These are phyloP conservation scores for Diplocarpon rosae DNA, from an alignment of 2,329 filamentous ascomycete genomes.

Conservation along the genomic window DNA sequence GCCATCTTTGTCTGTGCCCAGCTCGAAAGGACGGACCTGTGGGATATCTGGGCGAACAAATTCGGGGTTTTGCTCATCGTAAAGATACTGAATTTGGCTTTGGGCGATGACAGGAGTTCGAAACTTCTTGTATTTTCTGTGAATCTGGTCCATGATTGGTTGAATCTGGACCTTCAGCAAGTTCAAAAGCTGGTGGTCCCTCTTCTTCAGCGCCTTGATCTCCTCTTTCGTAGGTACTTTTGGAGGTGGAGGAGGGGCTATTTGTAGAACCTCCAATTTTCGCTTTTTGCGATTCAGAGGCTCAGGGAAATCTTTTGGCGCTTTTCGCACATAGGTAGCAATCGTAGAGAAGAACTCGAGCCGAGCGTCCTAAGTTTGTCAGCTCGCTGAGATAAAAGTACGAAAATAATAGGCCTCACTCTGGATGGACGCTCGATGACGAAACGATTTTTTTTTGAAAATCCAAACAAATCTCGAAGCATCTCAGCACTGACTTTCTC, in stretches of 20 bases:
- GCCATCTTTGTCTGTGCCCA: constrained; percentile 68
- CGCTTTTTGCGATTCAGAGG: constrained; percentile 78
- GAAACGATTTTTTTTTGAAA: constrained; percentile 67
- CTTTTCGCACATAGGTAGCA: constrained; percentile 64
- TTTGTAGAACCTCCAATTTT: constrained; percentile 62
- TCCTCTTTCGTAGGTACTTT: constrained; percentile 65
- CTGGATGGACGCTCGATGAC: constrained; percentile 55
- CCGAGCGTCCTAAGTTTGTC: constrained; percentile 45
- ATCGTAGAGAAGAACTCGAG: constrained; percentile 69
- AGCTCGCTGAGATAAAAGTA: constrained; percentile 5
- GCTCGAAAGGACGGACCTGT: constrained; percentile 65
- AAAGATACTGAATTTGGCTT: constrained; percentile 65
- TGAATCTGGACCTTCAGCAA: constrained; percentile 80
- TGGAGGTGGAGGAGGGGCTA: constrained; percentile 62
- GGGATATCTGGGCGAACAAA: constrained; percentile 42
- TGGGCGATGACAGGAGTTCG: constrained; percentile 69
- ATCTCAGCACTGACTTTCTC: constrained; percentile 51
- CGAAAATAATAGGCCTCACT: constrained; percentile 31
- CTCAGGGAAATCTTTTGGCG: constrained; percentile 79
- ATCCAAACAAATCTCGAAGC: constrained; percentile 73
- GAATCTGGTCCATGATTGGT: constrained; percentile 95
- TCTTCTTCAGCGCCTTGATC: constrained; percentile 66
- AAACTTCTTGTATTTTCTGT: constrained; percentile 81
- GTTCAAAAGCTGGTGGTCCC: constrained; percentile 76
- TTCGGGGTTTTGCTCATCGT: constrained; percentile 70